Conservation (phyloP, 805 yeast genomes). For the Blastobotrys chiropterorum region DNA sequence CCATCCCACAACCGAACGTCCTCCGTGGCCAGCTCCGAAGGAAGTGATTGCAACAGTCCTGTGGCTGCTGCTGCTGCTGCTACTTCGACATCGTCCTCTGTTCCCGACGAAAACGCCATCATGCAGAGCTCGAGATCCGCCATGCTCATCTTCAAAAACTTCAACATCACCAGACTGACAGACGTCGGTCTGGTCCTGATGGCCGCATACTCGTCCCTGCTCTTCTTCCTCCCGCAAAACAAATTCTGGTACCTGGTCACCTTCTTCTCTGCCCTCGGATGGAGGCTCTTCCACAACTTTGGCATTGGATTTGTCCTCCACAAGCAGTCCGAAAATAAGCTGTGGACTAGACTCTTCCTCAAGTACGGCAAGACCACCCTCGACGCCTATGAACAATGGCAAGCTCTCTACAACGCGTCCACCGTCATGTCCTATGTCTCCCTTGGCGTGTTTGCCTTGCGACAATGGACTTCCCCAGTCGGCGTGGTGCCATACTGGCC, state of each 20-base stretch:
- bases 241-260: slow-evolving; percentile 31
- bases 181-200: slow-evolving; percentile 46
- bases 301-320: slow-evolving; percentile 47
- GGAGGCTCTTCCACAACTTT: slow-evolving; percentile 47
- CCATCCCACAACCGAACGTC: slow-evolving; percentile 5
- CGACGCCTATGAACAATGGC: slow-evolving; percentile 69
- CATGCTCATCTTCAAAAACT: slow-evolving; percentile 56
- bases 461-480: slow-evolving; percentile 25
- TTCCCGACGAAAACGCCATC: slow-evolving; percentile 1
- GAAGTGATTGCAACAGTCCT: not conserved
- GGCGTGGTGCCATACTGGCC: slow-evolving; percentile 35
- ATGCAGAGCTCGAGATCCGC: slow-evolving; percentile 17
- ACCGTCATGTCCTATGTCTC: slow-evolving; percentile 54
- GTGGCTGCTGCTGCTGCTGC: not conserved
- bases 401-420: slow-evolving; percentile 49
- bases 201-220: slow-evolving; percentile 38
- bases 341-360: slow-evolving; percentile 59
- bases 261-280: slow-evolving; percentile 38
- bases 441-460: slow-evolving; percentile 33
- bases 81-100: too few relatives aligned
- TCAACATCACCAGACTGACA: slow-evolving; percentile 55
- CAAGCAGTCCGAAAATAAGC: slow-evolving; percentile 53
- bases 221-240: slow-evolving; percentile 25
- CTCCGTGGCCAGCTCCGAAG: slow-evolving; percentile 4
- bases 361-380: slow-evolving; percentile 58